Base-by-base conservation (phyloP, 495 filamentous ascomycete genomes). In the Neurospora sp. region DNA sequence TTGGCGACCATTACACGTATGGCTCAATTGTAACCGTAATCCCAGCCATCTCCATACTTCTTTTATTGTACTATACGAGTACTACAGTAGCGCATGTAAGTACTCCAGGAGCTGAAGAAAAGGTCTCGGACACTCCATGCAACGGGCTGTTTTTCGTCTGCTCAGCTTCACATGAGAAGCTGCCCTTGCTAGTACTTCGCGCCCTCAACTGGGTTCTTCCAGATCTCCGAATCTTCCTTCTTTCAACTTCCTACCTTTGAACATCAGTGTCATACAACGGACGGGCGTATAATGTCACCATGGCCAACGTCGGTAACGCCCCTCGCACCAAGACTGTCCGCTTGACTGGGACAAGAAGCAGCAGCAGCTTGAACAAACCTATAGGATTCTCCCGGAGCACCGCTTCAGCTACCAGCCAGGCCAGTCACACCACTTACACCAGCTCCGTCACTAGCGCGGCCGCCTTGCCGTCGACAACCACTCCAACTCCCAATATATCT, bases 401-500 rank as follows among this genome's bases (percentile, higher is more conserved):
- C n/a, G 27, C 75, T 20, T 76, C 78, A 10, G 68, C 41, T 27
- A 69, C 35, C 37, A 53, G 53, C 35, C 53, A 66, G 14, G 53
- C 53, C 53, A 76, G n/a, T 42, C 74, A 46, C 46, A 71, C 31
- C 69, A 71, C 46, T 74, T 44, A 66, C 61, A 48, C 75, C 6
- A 59, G 42, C 40, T 71, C 72, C 31, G 31, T 71, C 12, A 42
- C 59, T 31, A 40, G 71, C 18, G 39, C 74, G n/a, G 1, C 70
- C 20, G 31, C 38, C n/a, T 27, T 73, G 9, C 20, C 70, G 20
- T 37, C 75, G 46, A 72, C 74, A 69, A 20, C 70, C 39, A 70
- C 72, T 20, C 68, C 68, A 11, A 41, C 40, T 35, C 69, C 78
- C 69, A 77, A 80, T 68, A 12, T 82, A 27, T 82, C 88, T n/a